These are phyloP conservation scores for Leccinellum rugosiceps DNA, from an alignment of 768 basidiomycete species.

Conservation along the genomic window DNA sequence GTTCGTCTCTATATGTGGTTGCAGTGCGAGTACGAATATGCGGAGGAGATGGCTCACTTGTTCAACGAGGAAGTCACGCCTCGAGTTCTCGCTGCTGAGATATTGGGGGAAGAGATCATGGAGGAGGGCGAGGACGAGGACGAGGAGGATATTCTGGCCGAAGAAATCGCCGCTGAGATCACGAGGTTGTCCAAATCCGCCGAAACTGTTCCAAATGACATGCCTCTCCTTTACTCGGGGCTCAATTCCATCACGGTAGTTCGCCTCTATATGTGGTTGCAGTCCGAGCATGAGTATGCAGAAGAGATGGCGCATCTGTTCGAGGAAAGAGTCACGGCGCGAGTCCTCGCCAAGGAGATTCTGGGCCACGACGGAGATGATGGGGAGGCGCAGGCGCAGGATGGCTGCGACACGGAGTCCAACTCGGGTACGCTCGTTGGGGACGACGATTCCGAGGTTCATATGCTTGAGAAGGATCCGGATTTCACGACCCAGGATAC, in stretches of 20 bases:
- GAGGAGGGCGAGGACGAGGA: not conserved
- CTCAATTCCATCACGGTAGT: conserved; percentile 31
- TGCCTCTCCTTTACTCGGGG: conserved; percentile 33
- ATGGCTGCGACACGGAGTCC: conserved; percentile 1
- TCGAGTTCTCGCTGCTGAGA: conserved; percentile 28
- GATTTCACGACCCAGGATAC: not conserved
- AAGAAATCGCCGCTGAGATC: conserved; percentile 33
- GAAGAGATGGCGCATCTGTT: conserved; percentile 31
- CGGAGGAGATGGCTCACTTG: conserved; percentile 27
- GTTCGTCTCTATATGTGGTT: conserved; percentile 33
- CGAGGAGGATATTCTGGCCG: conserved; percentile 17
- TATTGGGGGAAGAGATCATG: conserved; percentile 16
- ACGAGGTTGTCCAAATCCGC: conserved; percentile 28
- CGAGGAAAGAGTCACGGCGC: conserved; percentile 30
- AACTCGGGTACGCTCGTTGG: conserved; percentile 11
- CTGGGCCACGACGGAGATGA: not conserved
- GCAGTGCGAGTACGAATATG: conserved; percentile 32
- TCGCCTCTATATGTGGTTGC: conserved; percentile 31
- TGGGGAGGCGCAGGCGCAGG: not conserved
- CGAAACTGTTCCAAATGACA: conserved; percentile 30
- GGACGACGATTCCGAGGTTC: conserved; percentile 7
- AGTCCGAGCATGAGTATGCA: conserved; percentile 30
- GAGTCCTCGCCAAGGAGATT: conserved; percentile 31
- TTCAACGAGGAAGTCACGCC: conserved; percentile 32
- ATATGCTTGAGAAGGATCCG: conserved; percentile 4